Evolutionary conservation across 176 grass and related monocot genomes (phyloP).

Genomic region (Carex parvula): DNA sequence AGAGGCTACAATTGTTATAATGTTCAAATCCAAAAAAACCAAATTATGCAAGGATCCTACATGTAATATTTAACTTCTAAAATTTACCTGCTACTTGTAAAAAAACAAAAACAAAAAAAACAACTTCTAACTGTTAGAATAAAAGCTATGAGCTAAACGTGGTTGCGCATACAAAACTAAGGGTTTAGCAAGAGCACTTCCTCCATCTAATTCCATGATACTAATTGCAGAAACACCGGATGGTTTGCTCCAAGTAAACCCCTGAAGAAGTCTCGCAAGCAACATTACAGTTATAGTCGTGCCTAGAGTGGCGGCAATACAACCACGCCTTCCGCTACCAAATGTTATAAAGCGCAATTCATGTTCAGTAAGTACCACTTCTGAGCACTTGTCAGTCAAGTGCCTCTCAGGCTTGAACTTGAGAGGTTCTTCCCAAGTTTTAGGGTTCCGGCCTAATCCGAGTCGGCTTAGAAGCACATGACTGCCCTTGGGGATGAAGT

Average conservation of each 20-base stretch:
- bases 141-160: neutral
- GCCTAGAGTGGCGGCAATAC: constrained; percentile 7
- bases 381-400: neutral
- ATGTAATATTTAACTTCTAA: no score
- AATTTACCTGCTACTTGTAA: no score
- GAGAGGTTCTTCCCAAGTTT: constrained; percentile 27
- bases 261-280: constrained; percentile 27
- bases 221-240: neutral
- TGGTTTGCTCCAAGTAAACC: constrained; percentile 26
- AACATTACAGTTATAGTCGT: constrained; percentile 29
- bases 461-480: constrained; percentile 23
- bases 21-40: no score
- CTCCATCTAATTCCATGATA: neutral
- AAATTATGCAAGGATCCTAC: no score
- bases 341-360: constrained; percentile 37
- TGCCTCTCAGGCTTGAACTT: constrained; percentile 25
- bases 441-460: constrained; percentile 24
- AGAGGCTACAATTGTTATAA: no score
- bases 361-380: constrained; percentile 24
- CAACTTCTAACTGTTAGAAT: neutral
- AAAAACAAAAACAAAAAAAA: no score
- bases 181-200: neutral
- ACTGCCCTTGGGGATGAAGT: constrained; percentile 35
- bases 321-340: constrained; percentile 19
- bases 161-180: neutral